Evolutionary conservation across 441 rosid species (phyloP), one percentile per base, ranked within the genome.

Genomic region (Lepidium campestre): DNA sequence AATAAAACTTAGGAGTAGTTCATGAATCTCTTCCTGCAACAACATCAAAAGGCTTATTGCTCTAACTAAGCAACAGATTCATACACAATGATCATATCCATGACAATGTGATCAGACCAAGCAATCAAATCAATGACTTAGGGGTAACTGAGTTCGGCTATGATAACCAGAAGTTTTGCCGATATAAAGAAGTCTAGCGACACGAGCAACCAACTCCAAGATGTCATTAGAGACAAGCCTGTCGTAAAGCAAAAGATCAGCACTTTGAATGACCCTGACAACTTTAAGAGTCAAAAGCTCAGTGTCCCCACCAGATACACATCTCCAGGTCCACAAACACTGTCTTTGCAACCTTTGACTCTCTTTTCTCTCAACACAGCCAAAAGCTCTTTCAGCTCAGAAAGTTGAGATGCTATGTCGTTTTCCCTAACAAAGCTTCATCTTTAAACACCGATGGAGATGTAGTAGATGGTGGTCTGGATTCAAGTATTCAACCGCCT

Each of bases 121-220:
- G 11, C 17, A 54, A 11, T 34, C 42, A 54, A 54, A 35, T 14
- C 29, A 7, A 35, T 4, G 4, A 54, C 10, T 17, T 54, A 3
- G 58, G 59, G 10, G 0, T 53, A 93, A 96, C 91, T 93, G 98
- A 64, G 97, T 93, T 75, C 98, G 80, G 72, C 98, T 90, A 58
- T 90, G 97, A 75, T 88, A 93, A 11, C 98, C 97, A 71, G 97
- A 95, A 67, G 96, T 90, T 79, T 93, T 93, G 56, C 97, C 97
- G 56, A 93, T 95, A 76, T 93, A 88, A 9, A 90, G 94, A 72
- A 93, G 83, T 68, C 89, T 79, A 34, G 93, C 93, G 54, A 73
- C 81, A 49, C 85, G 82, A 53, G 93, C 86, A 63, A 90, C 93
- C 67, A 90, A 75, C 56, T 89, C 95, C 78, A 90, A 57, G 12